These are phyloP conservation scores for Penicillium arizonense DNA, from an alignment of 495 filamentous ascomycete species.

Conservation along the genomic window DNA sequence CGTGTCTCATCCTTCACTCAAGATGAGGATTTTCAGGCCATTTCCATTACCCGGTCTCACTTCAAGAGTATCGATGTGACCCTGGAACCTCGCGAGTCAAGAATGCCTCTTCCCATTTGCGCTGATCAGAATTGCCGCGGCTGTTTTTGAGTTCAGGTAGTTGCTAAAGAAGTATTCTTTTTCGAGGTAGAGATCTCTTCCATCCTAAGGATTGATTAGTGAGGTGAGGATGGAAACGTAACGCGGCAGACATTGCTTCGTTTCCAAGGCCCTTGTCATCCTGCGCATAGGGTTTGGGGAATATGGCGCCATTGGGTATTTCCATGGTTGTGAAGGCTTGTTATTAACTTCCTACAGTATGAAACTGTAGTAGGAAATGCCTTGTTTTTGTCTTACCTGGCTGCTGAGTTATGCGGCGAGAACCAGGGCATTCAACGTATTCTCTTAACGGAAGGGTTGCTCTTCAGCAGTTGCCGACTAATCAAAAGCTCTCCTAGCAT, in stretches of 20 bases:
- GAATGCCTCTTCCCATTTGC: neutral
- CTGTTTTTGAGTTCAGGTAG: neutral
- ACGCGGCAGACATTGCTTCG: neutral
- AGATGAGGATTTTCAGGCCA: neutral
- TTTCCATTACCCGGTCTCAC: neutral
- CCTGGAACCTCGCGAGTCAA: constrained; percentile 1
- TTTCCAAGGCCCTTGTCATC: neutral
- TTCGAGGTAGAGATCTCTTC: neutral
- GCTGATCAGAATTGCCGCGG: neutral
- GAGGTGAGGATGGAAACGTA: neutral
- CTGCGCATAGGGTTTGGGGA: neutral
- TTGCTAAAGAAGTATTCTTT: neutral
- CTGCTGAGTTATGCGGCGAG: too few relatives aligned
- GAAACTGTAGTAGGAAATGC: too few relatives aligned
- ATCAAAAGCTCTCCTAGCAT: too few relatives aligned
- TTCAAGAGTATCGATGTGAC: neutral
- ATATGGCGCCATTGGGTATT: neutral
- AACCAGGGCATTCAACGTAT: too few relatives aligned
- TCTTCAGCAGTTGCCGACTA: too few relatives aligned
- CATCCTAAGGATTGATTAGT: neutral
- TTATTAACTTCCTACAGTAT: neutral
- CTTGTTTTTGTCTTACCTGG: too few relatives aligned
- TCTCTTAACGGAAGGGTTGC: too few relatives aligned
- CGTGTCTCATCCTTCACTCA: neutral
- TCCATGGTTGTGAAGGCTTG: neutral